Conservation (phyloP, 805 yeast genomes). For the Nakazawaea siamensis region DNA sequence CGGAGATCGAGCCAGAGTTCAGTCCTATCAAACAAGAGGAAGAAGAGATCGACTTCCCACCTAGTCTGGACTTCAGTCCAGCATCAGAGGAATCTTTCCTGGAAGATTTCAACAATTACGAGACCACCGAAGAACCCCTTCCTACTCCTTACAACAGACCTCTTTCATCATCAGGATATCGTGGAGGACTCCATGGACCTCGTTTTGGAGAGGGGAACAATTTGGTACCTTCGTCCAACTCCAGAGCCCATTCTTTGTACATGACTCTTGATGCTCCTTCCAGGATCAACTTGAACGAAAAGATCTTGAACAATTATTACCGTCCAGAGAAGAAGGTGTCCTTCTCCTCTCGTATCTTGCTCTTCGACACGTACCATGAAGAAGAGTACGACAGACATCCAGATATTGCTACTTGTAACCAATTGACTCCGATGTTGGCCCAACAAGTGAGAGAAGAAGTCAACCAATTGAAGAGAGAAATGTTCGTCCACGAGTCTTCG, state of each 20-base stretch:
- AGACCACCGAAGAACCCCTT: not conserved
- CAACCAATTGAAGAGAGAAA: slow-evolving; percentile 66
- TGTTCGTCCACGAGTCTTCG: slow-evolving; percentile 79
- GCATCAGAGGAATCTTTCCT: slow-evolving; percentile 4
- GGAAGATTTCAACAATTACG: slow-evolving; percentile 10
- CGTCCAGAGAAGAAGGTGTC: slow-evolving; percentile 27
- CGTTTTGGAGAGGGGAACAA: slow-evolving; percentile 33
- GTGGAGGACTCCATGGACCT: slow-evolving; percentile 56
- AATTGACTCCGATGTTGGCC: slow-evolving; percentile 79
- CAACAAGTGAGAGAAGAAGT: slow-evolving; percentile 81
- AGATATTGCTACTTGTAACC: slow-evolving; percentile 87
- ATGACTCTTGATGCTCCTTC: slow-evolving; percentile 18
- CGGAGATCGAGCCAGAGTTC: not conserved
- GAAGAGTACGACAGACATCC: slow-evolving; percentile 90
- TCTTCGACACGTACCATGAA: slow-evolving; percentile 78
- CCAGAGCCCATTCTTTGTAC: slow-evolving; percentile 21
- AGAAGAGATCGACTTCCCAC: not conserved
- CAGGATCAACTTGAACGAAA: slow-evolving; percentile 5
- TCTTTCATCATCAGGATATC: slow-evolving; percentile 36
- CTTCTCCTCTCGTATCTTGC: slow-evolving; percentile 74
- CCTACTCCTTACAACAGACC: slow-evolving; percentile 19
- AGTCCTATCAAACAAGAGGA: not conserved
- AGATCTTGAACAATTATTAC: not conserved
- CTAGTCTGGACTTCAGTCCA: not conserved
- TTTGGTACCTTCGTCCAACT: slow-evolving; percentile 21